Evolutionary conservation across 2,329 filamentous ascomycete genomes (phyloP), one percentile per base, ranked within the genome.

Genomic region (Eurotiales sp.): DNA sequence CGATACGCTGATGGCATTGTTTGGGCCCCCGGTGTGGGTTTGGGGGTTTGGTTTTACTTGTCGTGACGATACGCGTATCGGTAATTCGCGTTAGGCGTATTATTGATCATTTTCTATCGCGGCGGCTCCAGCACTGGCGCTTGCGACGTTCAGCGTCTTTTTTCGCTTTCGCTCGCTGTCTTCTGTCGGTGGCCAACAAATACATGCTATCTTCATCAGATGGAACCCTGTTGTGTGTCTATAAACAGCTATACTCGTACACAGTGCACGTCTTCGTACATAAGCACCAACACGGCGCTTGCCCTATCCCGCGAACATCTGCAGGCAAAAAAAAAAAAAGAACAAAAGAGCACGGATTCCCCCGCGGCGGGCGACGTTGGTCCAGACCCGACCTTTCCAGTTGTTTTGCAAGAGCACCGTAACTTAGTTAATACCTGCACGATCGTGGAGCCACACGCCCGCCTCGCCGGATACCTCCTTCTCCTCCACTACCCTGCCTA

Each of bases 361-460:
- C 54, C 51, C 54, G 51, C 51, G 53, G 40, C 51, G 37, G 50
- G 52, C 47, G 39, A 42, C 39, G 30, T 37, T 39, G 48, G 48
- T 45, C 48, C 48, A 51, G 48, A 47, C 51, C 51, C 25, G 27
- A 43, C 46, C 21, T 37, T 29, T 11, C 21, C 15, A 21, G 23
- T 22, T 39, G 45, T 36, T 39, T 37, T 34, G 29, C 15, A 36
- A 27, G 50, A 46, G 39, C 50, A 52, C 43, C 47, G 44, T 45
- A 37, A 39, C 34, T 45, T 44, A 37, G 25, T 44, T 41, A 52
- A 55, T 46, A 46, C 49, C 53, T 55, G 53, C 53, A 55, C 53
- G 53, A 55, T 55, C 53, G 51, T 56, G 54, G 54, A 56, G 54
- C 47, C 54, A 47, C 51, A 27, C 53, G 46, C 44, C 54, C 54